phyloP scores from a whole-genome alignment of 2,329 filamentous ascomycete species.

The Ophiostoma quercus region DNA sequence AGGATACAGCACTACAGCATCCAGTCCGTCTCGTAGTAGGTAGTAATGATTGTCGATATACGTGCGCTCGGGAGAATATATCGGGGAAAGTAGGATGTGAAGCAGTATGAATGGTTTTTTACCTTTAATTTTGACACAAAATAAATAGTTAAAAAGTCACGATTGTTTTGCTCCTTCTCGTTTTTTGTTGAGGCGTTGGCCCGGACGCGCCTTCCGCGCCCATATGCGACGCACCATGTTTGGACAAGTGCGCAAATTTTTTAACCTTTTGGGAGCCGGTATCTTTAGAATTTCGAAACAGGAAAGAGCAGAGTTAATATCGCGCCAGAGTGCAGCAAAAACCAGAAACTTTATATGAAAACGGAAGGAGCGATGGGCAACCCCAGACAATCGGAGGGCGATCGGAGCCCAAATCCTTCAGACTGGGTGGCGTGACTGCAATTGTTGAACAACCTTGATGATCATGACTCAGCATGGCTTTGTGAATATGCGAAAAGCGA shows the following conservation, averaged over 20 bases:
- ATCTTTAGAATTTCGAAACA: not conserved
- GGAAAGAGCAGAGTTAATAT: not conserved
- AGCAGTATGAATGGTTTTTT: not conserved
- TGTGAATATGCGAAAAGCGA: not conserved
- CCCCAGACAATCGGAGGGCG: not conserved
- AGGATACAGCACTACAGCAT: not conserved
- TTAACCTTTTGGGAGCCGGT: not conserved
- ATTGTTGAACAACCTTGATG: not conserved
- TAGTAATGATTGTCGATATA: not conserved
- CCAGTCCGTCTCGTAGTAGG: not conserved
- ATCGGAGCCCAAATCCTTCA: too few relatives aligned
- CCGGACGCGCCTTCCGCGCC: slow-evolving; percentile 8
- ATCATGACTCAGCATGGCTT: not conserved
- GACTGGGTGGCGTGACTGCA: not conserved
- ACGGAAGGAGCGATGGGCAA: slow-evolving; percentile 9
- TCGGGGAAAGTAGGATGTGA: not conserved
- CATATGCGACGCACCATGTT: not conserved
- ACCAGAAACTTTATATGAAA: not conserved
- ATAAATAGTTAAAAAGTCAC: not conserved
- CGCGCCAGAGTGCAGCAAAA: not conserved
- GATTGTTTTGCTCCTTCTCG: not conserved
- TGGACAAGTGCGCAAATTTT: not conserved
- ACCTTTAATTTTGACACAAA: not conserved
- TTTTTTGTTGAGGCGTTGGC: slow-evolving; percentile 6
- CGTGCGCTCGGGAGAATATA: not conserved